These are phyloP conservation scores for Paxillus ammoniavirescens DNA, from an alignment of 768 basidiomycete species.

Conservation along the genomic window DNA sequence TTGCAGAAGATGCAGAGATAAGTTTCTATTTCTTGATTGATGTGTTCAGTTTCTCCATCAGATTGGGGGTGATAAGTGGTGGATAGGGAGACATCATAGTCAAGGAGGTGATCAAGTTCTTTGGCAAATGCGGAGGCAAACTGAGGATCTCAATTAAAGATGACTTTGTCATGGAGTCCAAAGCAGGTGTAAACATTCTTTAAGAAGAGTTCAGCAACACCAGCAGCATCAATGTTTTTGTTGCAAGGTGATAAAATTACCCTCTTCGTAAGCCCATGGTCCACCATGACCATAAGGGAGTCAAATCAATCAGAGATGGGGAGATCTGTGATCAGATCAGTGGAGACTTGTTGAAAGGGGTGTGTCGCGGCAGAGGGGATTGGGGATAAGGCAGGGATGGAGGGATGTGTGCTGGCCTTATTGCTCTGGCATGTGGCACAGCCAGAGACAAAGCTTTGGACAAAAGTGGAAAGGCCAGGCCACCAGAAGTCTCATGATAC, in stretches of 20 bases:
- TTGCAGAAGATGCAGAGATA: too few species aligned
- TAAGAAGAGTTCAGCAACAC: too few species aligned
- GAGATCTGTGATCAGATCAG: too few species aligned
- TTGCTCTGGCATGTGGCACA: background rate
- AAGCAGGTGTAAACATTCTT: too few species aligned
- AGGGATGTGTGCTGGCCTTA: background rate
- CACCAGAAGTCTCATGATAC: constrained; percentile 2
- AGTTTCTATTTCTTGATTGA: background rate
- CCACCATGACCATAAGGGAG: background rate
- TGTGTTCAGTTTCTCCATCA: background rate
- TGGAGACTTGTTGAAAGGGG: background rate
- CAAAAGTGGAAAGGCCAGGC: background rate
- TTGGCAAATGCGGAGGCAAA: too few species aligned
- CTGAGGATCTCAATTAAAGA: too few species aligned
- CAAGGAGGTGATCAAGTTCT: background rate
- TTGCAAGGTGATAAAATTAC: background rate
- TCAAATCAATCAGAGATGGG: too few species aligned
- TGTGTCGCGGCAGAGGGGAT: background rate
- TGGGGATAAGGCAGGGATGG: background rate
- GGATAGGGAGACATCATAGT: background rate
- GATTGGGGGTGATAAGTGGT: too few species aligned
- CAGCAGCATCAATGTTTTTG: background rate
- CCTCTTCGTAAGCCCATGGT: background rate
- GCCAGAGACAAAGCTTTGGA: background rate
- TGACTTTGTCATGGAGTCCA: too few species aligned